Conservation (phyloP, 179 eudicot genomes). For the Gypsophila paniculata region DNA sequence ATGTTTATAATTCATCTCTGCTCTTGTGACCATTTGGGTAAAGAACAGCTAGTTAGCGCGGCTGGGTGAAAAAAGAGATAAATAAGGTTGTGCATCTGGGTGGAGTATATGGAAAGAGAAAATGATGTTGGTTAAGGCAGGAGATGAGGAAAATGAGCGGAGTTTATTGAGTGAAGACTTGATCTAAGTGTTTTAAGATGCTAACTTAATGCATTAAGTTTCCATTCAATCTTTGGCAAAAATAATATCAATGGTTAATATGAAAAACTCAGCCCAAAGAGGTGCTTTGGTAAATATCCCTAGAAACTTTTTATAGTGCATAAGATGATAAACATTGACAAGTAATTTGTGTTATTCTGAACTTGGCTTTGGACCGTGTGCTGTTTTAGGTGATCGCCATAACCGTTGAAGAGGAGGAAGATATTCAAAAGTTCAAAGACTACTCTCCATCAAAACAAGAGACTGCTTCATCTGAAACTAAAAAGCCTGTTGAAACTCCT, state of each 20-base stretch:
- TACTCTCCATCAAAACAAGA: conserved; percentile 60
- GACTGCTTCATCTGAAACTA: conserved; percentile 43
- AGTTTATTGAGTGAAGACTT: not conserved
- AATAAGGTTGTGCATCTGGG: not conserved
- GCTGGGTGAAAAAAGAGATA: too few relatives aligned
- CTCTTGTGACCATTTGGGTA: too few relatives aligned
- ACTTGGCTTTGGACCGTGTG: not conserved
- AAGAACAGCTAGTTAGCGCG: too few relatives aligned
- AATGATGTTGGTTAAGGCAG: not conserved
- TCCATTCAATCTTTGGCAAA: not conserved
- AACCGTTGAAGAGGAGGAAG: conserved; percentile 87
- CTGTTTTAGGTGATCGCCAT: conserved; percentile 68
- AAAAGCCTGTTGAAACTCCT: conserved; percentile 50
- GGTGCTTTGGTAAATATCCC: not conserved
- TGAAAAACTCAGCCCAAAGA: not conserved
- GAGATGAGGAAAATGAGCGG: not conserved
- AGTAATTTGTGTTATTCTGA: not conserved
- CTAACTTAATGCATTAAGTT: not conserved
- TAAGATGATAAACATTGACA: not conserved
- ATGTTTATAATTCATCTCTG: too few relatives aligned
- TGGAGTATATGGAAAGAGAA: not conserved
- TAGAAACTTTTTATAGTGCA: not conserved
- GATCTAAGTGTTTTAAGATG: not conserved
- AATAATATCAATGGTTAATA: not conserved
- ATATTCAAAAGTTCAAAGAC: conserved; percentile 70